phyloP scores from a whole-genome alignment of 352 stramenopile species.

The Globisporangium echinulatum region DNA sequence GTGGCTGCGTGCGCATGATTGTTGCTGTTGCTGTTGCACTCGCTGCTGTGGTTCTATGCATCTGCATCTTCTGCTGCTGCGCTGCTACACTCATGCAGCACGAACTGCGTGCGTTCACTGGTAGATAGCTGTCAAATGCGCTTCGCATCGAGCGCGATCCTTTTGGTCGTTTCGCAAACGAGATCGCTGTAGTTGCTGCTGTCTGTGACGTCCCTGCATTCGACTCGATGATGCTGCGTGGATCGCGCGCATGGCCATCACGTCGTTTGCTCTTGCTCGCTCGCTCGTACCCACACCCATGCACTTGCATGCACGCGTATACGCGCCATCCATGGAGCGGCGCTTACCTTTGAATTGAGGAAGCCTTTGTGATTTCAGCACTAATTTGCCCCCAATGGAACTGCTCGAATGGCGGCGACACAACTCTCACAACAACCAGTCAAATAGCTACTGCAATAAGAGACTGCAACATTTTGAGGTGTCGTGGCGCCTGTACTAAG shows the following conservation, averaged over 20 bases:
- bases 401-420: conserved; percentile 14
- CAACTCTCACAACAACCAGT: background rate
- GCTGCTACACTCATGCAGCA: too few relatives aligned
- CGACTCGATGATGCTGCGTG: background rate
- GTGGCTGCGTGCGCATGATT: too few relatives aligned
- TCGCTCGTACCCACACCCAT: background rate
- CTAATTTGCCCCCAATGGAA: conserved; percentile 30
- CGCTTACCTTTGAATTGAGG: conserved; percentile 75
- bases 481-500: too few relatives aligned
- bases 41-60: background rate
- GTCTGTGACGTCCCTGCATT: background rate
- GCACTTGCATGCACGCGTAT: background rate
- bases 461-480: too few relatives aligned
- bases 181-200: too few relatives aligned
- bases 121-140: too few relatives aligned
- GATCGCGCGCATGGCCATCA: background rate
- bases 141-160: too few relatives aligned
- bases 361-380: conserved; percentile 87
- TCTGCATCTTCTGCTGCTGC: too few relatives aligned
- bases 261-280: background rate
- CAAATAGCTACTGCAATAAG: too few relatives aligned
- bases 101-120: too few relatives aligned
- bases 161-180: too few relatives aligned
- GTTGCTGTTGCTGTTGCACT: background rate
- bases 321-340: conserved; percentile 8